These are phyloP conservation scores for Entophlyctis luteolus DNA, from an alignment of 192 early-diverging fungal genomes.

Conservation along the genomic window DNA sequence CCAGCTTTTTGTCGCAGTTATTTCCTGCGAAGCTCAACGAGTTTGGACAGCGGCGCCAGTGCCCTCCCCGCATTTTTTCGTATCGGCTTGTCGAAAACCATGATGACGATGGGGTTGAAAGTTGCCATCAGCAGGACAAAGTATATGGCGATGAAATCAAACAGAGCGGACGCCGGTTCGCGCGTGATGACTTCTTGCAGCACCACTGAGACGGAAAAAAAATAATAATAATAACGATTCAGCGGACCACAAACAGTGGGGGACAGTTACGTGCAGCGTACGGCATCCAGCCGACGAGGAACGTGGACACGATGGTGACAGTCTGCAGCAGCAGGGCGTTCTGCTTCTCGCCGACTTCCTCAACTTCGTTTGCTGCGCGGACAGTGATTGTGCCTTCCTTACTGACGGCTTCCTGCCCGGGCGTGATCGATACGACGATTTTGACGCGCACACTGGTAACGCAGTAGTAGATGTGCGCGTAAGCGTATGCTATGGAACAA, in stretches of 20 bases:
- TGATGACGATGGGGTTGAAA: neutral
- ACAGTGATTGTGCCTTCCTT: neutral
- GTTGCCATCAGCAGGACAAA: neutral
- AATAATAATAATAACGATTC: neutral
- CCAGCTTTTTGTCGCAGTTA: too few species aligned
- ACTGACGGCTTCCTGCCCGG: neutral
- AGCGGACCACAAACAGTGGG: neutral
- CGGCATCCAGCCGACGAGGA: constrained; percentile 1
- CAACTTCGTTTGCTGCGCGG: neutral
- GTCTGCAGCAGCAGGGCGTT: neutral
- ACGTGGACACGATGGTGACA: neutral
- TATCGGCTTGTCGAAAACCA: neutral
- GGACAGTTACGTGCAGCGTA: neutral
- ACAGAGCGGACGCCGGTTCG: neutral
- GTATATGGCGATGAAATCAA: neutral
- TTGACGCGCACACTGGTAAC: neutral
- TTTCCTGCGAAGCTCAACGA: too few species aligned
- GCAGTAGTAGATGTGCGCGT: neutral
- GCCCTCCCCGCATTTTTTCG: too few species aligned
- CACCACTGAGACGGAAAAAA: neutral
- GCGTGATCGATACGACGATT: neutral
- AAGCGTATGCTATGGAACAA: neutral
- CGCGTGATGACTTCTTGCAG: neutral
- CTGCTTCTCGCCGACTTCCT: neutral
- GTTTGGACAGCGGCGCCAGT: too few species aligned